Base-by-base conservation (phyloP, 495 filamentous ascomycete species). In the Friedmanniomyces simplex region DNA sequence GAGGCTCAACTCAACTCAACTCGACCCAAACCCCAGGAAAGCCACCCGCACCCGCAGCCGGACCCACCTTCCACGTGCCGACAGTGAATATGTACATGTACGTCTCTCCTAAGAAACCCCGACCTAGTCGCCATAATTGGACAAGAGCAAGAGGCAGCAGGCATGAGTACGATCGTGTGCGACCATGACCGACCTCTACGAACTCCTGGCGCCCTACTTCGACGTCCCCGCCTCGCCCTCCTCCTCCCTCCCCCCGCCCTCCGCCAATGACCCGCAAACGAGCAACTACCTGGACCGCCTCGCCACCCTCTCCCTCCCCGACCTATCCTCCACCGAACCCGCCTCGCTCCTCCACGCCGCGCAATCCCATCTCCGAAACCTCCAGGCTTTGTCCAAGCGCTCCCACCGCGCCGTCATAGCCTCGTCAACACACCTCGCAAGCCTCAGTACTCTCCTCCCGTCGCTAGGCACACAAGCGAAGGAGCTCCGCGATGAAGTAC, bases 401-500 rank as follows among this genome's bases (percentile, higher is more conserved):
- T 96, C 93, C n/a, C 85, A 97, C 67, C 86, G 87, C 63, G 74
- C 87, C 39, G 83, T 97, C 58, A 88, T 97, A 62, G 76, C 80
- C 36, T 93, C 91, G 14, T 80, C 89, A 21, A 77, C 82, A 60
- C 83, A 87, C 64, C 81, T 97, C 55, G 79, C 85, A 0, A 82
- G 82, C 7, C 78, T 99, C 4, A 75, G 77, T 34, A 73, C 74
- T 8, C 77, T 80, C 12, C 76, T 96, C 10, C 86, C 88, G 0
- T 66, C 76, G n/a, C 73, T 97, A 41, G 78, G 79, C 22, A 72
- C 75, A 43, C 78, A 85, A 61, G 79, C 83, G 1, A 73, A 74
- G 36, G 74, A 83, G 45, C 77, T 97, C 12, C 82, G 82, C 46
- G 72, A 81, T 71, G 76, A 77, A 12, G 80, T 97, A 43, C 91